Conservation (phyloP, 805 yeast genomes). For the Suhomyces vadensis region DNA sequence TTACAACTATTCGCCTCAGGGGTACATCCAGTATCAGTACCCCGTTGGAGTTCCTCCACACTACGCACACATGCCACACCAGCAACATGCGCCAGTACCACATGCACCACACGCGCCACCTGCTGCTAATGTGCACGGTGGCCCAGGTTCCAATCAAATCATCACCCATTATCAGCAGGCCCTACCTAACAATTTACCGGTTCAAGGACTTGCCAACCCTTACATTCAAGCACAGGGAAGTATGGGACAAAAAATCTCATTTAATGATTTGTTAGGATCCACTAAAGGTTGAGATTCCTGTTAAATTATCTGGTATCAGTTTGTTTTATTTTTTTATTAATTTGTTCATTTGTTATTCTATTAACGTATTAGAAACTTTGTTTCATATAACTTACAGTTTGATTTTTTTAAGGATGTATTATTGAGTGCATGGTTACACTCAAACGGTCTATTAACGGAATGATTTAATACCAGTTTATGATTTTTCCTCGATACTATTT, state of each 20-base stretch:
- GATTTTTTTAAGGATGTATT: constrained; percentile 3
- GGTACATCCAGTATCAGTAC: constrained; percentile 33
- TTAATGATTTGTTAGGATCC: constrained; percentile 40
- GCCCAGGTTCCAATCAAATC: constrained; percentile 7
- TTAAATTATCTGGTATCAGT: neutral
- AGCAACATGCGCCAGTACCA: neutral
- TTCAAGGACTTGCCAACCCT: constrained; percentile 2
- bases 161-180: constrained; percentile 13
- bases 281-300: constrained; percentile 15
- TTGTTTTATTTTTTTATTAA: neutral
- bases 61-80: neutral
- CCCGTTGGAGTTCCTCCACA: constrained; percentile 16
- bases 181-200: constrained; percentile 8
- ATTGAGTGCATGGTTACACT: constrained; percentile 5
- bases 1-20: constrained; percentile 32
- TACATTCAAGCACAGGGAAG: constrained; percentile 2
- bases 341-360: neutral
- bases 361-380: too few relatives aligned
- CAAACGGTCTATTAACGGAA: constrained; percentile 1
- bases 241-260: constrained; percentile 40
- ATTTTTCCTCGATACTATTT: neutral
- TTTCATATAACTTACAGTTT: neutral
- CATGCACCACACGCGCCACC: constrained; percentile 10
- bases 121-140: neutral
- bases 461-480: constrained; percentile 1